These are phyloP conservation scores for Calycina herbarum DNA, from an alignment of 2,329 filamentous ascomycete species.

Conservation along the genomic window DNA sequence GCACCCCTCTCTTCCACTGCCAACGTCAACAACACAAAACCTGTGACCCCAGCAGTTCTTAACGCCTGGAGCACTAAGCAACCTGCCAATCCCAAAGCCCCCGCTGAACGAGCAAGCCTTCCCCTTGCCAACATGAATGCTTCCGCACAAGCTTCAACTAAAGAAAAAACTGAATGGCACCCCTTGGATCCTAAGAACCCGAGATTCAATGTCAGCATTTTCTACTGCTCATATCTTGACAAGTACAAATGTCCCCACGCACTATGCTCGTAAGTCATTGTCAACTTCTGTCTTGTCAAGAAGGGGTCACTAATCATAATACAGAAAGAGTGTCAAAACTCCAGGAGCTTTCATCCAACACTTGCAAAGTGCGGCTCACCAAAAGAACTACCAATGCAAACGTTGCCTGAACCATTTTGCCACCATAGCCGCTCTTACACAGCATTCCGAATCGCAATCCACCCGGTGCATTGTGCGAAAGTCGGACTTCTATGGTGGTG, in stretches of 20 bases:
- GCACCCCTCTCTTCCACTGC: too few species aligned
- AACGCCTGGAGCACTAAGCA: too few species aligned
- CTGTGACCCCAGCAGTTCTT: too few species aligned
- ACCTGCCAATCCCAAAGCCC: too few species aligned
- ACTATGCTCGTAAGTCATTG: constrained; percentile 31
- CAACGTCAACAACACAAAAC: too few species aligned
- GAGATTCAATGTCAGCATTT: constrained; percentile 23
- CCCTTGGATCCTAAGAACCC: constrained; percentile 21
- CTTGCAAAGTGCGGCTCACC: constrained; percentile 45
- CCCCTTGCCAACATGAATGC: not conserved
- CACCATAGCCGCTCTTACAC: constrained; percentile 43
- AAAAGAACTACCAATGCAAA: constrained; percentile 43
- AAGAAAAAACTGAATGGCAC: not conserved
- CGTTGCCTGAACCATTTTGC: constrained; percentile 45
- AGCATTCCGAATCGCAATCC: constrained; percentile 48
- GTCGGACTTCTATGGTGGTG: constrained; percentile 40
- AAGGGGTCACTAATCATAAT: not conserved
- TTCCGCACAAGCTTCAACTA: not conserved
- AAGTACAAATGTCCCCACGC: constrained; percentile 35
- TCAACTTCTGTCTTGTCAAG: not conserved
- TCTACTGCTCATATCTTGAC: constrained; percentile 20
- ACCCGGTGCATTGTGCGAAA: constrained; percentile 44
- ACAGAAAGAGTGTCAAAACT: constrained; percentile 14
- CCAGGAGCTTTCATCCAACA: constrained; percentile 37
- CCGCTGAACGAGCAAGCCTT: too few species aligned